Percentiles rank a stretch among this genome's conserved stretches.
Evolutionary conservation across 352 stramenopile genomes (phyloP).

Genomic region (Globisporangium spiculum): DNA sequence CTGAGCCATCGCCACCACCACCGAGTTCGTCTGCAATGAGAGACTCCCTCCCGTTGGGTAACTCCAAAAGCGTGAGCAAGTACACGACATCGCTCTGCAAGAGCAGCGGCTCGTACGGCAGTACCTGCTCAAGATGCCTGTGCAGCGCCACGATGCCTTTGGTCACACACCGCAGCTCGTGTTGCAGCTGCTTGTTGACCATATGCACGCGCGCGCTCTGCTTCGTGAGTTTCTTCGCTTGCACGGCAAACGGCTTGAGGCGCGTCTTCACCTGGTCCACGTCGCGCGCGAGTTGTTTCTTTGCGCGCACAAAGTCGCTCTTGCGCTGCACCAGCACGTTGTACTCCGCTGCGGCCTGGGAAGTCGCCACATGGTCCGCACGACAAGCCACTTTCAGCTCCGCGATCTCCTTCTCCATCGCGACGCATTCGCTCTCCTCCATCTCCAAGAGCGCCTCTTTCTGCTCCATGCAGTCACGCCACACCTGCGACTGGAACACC

Average conservation of each 20-base stretch:
- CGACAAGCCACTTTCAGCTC: conserved; percentile 44
- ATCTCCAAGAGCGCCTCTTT: conserved; percentile 40
- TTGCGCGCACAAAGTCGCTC: conserved; percentile 28
- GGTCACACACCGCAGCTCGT: conserved; percentile 39
- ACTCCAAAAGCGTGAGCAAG: conserved; percentile 28
- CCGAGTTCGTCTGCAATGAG: conserved; percentile 15
- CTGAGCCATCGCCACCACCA: neutral
- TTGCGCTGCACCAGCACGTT: conserved; percentile 34
- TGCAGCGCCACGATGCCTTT: conserved; percentile 44
- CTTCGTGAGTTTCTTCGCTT: conserved; percentile 54
- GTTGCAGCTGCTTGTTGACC: conserved; percentile 50
- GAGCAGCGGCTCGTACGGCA: conserved; percentile 57
- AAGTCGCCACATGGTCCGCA: conserved; percentile 36
- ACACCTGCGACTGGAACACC: conserved; percentile 68
- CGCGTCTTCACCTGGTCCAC: conserved; percentile 44
- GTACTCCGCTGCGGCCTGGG: conserved; percentile 33
- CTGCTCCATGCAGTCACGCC: conserved; percentile 58
- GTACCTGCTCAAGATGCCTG: conserved; percentile 28
- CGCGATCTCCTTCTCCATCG: conserved; percentile 48
- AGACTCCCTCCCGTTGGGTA: conserved; percentile 16
- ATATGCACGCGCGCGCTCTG: conserved; percentile 47
- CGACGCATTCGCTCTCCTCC: conserved; percentile 37
- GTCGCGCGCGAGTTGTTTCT: conserved; percentile 18
- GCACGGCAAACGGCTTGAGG: conserved; percentile 59
- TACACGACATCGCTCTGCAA: conserved; percentile 44